These are phyloP conservation scores for Aspergillus sp. DNA, from an alignment of 2,329 filamentous ascomycete genomes.

Conservation along the genomic window DNA sequence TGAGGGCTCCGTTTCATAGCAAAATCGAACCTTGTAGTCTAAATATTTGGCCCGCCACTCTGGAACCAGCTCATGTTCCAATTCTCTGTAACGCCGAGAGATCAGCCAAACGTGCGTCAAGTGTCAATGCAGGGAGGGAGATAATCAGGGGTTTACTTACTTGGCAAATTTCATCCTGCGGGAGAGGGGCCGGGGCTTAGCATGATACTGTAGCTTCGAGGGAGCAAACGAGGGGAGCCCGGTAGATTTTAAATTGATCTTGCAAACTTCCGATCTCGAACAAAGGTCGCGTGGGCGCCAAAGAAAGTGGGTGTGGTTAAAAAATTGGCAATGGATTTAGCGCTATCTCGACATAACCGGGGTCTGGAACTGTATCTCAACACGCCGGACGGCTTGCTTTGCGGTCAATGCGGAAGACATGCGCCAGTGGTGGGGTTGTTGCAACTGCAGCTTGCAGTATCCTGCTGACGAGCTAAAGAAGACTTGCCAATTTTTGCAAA, in stretches of 20 bases:
- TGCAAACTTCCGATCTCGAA: not conserved
- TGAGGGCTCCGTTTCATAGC: not conserved
- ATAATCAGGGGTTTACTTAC: constrained; percentile 42
- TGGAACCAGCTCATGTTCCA: constrained; percentile 85
- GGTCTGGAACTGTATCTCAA: constrained; percentile 5
- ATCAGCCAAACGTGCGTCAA: constrained; percentile 28
- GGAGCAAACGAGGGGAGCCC: constrained; percentile 13
- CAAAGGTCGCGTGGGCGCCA: constrained; percentile 4
- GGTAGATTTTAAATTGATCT: constrained; percentile 17
- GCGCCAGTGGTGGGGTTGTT: not conserved
- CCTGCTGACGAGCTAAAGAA: not conserved
- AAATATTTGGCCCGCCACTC: constrained; percentile 96
- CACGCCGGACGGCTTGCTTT: not conserved
- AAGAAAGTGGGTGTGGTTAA: constrained; percentile 4
- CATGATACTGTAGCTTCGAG: constrained; percentile 22
- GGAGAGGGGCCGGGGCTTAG: constrained; percentile 17
- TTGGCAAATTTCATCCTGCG: constrained; percentile 65
- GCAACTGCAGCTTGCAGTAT: not conserved
- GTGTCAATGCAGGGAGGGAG: constrained; percentile 16
- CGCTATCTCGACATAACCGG: constrained; percentile 10
- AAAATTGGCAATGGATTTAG: constrained; percentile 16
- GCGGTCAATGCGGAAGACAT: not conserved
- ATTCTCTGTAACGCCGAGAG: constrained; percentile 58
- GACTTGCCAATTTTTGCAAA: not conserved
- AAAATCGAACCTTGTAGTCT: constrained; percentile 75